Conservation (phyloP, 768 basidiomycete genomes). For the Guyanaporus albipodus region DNA sequence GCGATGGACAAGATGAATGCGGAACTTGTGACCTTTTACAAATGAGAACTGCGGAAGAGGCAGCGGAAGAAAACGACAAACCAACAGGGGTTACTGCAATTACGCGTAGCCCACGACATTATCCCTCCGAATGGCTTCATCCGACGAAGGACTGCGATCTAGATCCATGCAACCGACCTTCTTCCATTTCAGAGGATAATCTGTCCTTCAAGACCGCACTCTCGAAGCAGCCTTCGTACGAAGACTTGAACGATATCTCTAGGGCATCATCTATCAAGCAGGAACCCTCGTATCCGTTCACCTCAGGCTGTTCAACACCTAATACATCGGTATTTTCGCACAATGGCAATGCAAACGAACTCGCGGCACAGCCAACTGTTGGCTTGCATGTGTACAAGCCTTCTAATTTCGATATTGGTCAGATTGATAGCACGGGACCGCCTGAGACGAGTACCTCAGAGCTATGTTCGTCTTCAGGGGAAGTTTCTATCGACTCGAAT, state of each 20-base stretch:
- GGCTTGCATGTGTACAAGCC: neutral
- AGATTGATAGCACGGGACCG: neutral
- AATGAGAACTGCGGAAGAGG: conserved; percentile 1
- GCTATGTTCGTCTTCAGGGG: neutral
- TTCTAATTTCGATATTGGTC: neutral
- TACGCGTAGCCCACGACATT: neutral
- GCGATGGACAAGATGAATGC: conserved; percentile 2
- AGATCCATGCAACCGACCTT: conserved; percentile 13
- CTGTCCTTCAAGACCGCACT: conserved; percentile 24
- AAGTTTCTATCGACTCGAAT: neutral
- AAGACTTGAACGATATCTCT: conserved; percentile 16
- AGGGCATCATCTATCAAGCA: conserved; percentile 16
- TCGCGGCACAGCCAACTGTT: neutral
- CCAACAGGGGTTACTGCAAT: neutral
- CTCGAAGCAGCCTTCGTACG: conserved; percentile 21
- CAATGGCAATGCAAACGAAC: conserved; percentile 13
- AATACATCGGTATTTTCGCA: conserved; percentile 24
- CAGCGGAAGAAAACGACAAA: conserved; percentile 2
- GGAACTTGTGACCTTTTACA: conserved; percentile 2
- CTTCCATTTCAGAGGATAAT: conserved; percentile 18
- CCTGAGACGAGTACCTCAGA: neutral
- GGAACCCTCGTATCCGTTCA: conserved; percentile 15
- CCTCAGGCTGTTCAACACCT: conserved; percentile 21
- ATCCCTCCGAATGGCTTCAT: conserved; percentile 5
- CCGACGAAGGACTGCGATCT: conserved; percentile 6